Evolutionary conservation across 1,284 basidiomycete genomes (phyloP), one percentile per base, ranked within the genome.

Genomic region (Ceratobasidium sp.): DNA sequence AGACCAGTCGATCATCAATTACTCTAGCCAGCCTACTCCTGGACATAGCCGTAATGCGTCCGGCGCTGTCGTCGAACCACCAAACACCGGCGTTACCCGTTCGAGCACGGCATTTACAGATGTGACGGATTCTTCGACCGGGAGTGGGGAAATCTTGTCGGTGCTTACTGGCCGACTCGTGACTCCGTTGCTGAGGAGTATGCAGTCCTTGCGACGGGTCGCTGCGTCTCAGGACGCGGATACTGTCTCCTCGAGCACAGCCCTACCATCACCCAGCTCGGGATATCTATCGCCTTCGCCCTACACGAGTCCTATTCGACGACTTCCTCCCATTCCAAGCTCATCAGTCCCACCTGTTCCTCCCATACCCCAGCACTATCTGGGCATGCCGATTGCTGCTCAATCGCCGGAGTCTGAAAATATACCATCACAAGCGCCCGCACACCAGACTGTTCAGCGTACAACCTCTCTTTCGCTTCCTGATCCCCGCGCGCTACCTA

Each of bases 41-140:
- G 59, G 38, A n/a, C 59, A 62, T 20, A 62, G 59, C n/a, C 59
- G 59, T 38, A 20, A 42, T 42, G 12, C 9, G 15, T 62, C 59
- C 5, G 59, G 33, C 33, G 59, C 59, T 12, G 33, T 42, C 38
- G 33, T 62, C 15, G 20, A 6, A 5, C 28, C 12, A 20, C 42
- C 59, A 12, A 42, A 62, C 10, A 62, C 48, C 17, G 23, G 65
- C 28, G 26, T 67, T 46, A 73, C 70, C 12, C 70, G 70, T 6
- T 73, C 70, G 4, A 73, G 57, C 57, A 73, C 70, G 33, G 50
- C 50, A 5, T 40, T 40, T 12, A 73, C 70, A 6, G 70, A 71
- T 28, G 6, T n/a, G 12, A 71, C 54, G 15, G 70, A 73, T 13
- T 71, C 69, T 15, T 46, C 48, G 10, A 23, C 23, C 10, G 57